A percentile compares a stretch with the other conserved stretches of the same genome.
phyloP scores from a whole-genome alignment of 148 eudicot species.

The Polygonum maritimum region DNA sequence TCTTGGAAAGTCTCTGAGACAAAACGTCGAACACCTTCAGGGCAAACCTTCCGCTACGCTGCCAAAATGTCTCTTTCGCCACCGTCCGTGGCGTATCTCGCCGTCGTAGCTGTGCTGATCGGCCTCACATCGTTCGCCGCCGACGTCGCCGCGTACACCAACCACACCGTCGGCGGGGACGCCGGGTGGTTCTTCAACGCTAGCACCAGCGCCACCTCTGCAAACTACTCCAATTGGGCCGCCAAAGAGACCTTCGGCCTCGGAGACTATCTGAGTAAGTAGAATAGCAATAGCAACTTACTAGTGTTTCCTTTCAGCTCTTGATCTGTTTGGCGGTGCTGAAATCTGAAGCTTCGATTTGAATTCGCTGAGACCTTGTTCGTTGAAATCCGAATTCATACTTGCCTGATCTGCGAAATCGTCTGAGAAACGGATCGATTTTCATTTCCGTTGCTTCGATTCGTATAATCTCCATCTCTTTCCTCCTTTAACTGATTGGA shows the following conservation, averaged over 20 bases:
- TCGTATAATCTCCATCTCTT: not conserved
- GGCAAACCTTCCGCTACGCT: not conserved
- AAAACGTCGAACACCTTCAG: conserved; percentile 7
- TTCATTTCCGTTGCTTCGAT: not conserved
- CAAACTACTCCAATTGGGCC: conserved; percentile 60
- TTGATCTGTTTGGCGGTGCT: not conserved
- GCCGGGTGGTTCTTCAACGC: conserved; percentile 63
- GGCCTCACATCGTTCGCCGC: conserved; percentile 8
- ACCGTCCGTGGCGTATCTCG: conserved; percentile 12
- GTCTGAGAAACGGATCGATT: not conserved
- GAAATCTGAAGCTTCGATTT: not conserved
- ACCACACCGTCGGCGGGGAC: conserved; percentile 67
- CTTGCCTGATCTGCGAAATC: not conserved
- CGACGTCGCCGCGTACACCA: conserved; percentile 33
- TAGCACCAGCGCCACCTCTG: conserved; percentile 28
- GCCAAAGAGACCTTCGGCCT: conserved; percentile 50
- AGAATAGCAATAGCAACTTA: not conserved
- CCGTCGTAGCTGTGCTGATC: conserved; percentile 17
- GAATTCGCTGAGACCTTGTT: not conserved
- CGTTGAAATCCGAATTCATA: not conserved
- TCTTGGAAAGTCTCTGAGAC: not conserved
- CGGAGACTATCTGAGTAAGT: conserved; percentile 71
- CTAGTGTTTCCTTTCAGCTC: not conserved
- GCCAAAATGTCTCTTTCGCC: conserved; percentile 2
- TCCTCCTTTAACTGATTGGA: not conserved